These are phyloP conservation scores for Fusarium drepaniforme DNA, from an alignment of 2,329 filamentous ascomycete species.

Conservation along the genomic window DNA sequence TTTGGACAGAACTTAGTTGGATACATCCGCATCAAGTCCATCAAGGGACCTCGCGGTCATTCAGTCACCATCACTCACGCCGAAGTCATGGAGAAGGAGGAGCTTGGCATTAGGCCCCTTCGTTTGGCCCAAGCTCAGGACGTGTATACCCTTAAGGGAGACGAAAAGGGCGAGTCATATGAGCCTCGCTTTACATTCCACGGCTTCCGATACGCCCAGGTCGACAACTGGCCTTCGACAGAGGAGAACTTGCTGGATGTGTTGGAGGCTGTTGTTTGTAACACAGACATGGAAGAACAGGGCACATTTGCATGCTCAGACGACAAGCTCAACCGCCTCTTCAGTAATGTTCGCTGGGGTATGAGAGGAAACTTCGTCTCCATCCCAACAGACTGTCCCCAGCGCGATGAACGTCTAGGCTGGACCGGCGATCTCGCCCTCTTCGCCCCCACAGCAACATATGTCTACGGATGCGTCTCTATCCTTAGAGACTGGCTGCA, in stretches of 20 bases:
- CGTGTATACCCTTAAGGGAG: slow-evolving; percentile 52
- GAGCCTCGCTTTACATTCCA: slow-evolving; percentile 65
- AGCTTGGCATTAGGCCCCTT: slow-evolving; percentile 56
- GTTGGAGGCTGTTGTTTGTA: slow-evolving; percentile 54
- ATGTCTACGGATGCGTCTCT: slow-evolving; percentile 62
- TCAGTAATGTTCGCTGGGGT: slow-evolving; percentile 67
- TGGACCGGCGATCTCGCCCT: slow-evolving; percentile 66
- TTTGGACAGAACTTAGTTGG: slow-evolving; percentile 72
- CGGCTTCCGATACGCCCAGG: slow-evolving; percentile 65
- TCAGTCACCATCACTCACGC: slow-evolving; percentile 62
- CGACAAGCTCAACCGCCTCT: slow-evolving; percentile 63
- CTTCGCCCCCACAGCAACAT: slow-evolving; percentile 64
- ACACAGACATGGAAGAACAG: slow-evolving; percentile 65
- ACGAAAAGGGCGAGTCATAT: slow-evolving; percentile 41
- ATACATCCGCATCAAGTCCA: slow-evolving; percentile 53
- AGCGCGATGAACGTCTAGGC: slow-evolving; percentile 66
- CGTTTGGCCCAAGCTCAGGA: slow-evolving; percentile 63
- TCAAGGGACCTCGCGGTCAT: slow-evolving; percentile 52
- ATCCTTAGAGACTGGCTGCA: slow-evolving; percentile 57
- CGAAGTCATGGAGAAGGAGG: slow-evolving; percentile 65
- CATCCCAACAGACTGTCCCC: slow-evolving; percentile 69
- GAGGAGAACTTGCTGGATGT: slow-evolving; percentile 36
- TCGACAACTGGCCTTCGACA: slow-evolving; percentile 56
- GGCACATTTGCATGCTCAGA: slow-evolving; percentile 67
- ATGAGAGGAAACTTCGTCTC: slow-evolving; percentile 71